Conservation (phyloP, 2,329 filamentous ascomycete species). For the Trichoderma asperellum region DNA sequence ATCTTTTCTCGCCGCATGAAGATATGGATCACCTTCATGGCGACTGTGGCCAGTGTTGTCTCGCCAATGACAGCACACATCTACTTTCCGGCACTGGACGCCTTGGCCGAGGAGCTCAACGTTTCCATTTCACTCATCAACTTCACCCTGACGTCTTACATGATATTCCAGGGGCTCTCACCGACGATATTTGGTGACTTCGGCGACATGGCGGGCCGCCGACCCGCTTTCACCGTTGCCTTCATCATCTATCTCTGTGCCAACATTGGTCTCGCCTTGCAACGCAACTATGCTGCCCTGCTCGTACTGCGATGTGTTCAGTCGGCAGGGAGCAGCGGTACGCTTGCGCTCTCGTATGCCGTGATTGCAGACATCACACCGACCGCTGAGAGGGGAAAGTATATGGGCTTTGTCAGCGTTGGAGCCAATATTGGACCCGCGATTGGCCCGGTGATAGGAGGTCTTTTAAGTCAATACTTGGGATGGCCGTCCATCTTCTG, state of each 20-base stretch:
- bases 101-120: constrained; percentile 46
- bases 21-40: constrained; percentile 58
- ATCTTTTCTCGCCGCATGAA: constrained; percentile 46
- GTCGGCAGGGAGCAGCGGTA: constrained; percentile 67
- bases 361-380: constrained; percentile 74
- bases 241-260: constrained; percentile 61
- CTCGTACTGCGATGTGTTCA: constrained; percentile 66
- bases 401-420: constrained; percentile 68
- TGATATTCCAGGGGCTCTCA: constrained; percentile 66
- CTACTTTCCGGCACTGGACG: constrained; percentile 51
- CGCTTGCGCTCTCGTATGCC: constrained; percentile 71
- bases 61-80: constrained; percentile 65
- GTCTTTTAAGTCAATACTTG: constrained; percentile 63
- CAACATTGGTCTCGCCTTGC: constrained; percentile 63
- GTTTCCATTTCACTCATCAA: constrained; percentile 50
- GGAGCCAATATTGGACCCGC: constrained; percentile 61
- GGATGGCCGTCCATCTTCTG: constrained; percentile 73
- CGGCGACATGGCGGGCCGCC: constrained; percentile 62
- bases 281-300: constrained; percentile 60
- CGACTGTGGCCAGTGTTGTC: constrained; percentile 56
- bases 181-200: constrained; percentile 66
- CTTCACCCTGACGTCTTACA: constrained; percentile 61
- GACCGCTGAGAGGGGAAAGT: constrained; percentile 70
- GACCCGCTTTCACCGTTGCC: constrained; percentile 63
- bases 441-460: constrained; percentile 65